phyloP scores from a whole-genome alignment of 495 filamentous ascomycete genomes.

The Hyaloscypha bicolor region DNA sequence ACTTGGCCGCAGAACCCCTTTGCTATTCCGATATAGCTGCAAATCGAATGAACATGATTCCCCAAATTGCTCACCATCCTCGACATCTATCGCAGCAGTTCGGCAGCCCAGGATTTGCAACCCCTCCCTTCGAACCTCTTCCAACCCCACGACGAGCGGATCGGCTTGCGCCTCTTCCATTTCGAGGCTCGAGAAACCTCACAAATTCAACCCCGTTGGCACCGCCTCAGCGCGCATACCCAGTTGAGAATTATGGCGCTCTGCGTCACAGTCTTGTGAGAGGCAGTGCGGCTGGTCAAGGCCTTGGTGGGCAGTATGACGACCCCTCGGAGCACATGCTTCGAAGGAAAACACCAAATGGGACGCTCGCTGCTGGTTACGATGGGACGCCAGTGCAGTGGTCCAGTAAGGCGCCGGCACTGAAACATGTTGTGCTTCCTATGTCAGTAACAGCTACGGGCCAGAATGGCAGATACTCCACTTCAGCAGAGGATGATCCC shows the following conservation, averaged over 20 bases:
- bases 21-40: constrained; percentile 1
- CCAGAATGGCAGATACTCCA: constrained; percentile 2
- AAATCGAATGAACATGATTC: constrained; percentile 31
- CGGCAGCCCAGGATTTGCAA: constrained; percentile 26
- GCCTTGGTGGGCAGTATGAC: constrained; percentile 23
- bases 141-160: constrained; percentile 20
- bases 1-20: constrained; percentile 12
- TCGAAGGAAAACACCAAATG: constrained; percentile 90
- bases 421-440: constrained; percentile 86
- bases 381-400: constrained; percentile 83
- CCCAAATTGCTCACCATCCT: constrained; percentile 28
- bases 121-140: constrained; percentile 27
- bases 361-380: constrained; percentile 90
- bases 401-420: constrained; percentile 71
- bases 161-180: constrained; percentile 24
- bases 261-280: constrained; percentile 19
- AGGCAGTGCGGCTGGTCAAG: constrained; percentile 8
- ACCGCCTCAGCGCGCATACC: constrained; percentile 26
- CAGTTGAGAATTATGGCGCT: constrained; percentile 24
- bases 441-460: constrained; percentile 21
- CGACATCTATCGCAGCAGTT: constrained; percentile 30
- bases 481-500: not conserved
- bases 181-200: constrained; percentile 24
- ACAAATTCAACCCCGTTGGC: constrained; percentile 16
- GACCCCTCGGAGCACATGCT: constrained; percentile 70